Base-by-base conservation (phyloP, 768 basidiomycete genomes). In the Pleurotus djamor region DNA sequence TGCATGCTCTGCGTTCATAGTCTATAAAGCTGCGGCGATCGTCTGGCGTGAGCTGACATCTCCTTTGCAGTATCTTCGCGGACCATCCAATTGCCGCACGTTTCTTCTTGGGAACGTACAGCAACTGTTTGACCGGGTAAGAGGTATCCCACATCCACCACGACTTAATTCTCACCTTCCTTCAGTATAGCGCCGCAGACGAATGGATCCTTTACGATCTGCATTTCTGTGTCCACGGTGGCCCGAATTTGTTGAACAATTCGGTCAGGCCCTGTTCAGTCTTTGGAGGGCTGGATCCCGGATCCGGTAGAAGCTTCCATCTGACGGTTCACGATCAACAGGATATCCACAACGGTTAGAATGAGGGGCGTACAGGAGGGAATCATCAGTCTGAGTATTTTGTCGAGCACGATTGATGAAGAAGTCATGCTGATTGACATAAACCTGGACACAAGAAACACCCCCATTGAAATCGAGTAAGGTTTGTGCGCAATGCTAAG, bases 371-470 rank as follows among this genome's bases (percentile, higher is more conserved):
- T 56, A 89, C 85, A 89, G 69, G 57, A 82, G 52, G n/a, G 77
- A 77, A 65, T 88, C 87, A 35, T 83, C 78, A 43, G 75, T 73
- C 12, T 81, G 73, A 60, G 81, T 80, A 35, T 79, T 78, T 55
- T 88, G 88, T 37, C 89, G 86, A 41, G 93, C 86, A 57, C 92
- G 85, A 69, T 96, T 96, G 71, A 98, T 98, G 80, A 99, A 99
- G 79, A 99, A 99, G 70, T 98, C 97, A 66, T 99, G 97, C 69
- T 99, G 97, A 67, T 98, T 99, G 58, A 99, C 97, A 67, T 98
- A 99, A 10, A 98, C 93, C 72, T 98, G 96, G 4, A 99, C 91
- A 68, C 97, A 98, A 0, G 95, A 96, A 47, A 91, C 79, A 7
- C 97, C 97, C 5, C 97, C 97, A 64, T 99, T 99, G 76, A 99